Conservation (phyloP, 352 stramenopile species). For the Globisporangium echinulatum region DNA sequence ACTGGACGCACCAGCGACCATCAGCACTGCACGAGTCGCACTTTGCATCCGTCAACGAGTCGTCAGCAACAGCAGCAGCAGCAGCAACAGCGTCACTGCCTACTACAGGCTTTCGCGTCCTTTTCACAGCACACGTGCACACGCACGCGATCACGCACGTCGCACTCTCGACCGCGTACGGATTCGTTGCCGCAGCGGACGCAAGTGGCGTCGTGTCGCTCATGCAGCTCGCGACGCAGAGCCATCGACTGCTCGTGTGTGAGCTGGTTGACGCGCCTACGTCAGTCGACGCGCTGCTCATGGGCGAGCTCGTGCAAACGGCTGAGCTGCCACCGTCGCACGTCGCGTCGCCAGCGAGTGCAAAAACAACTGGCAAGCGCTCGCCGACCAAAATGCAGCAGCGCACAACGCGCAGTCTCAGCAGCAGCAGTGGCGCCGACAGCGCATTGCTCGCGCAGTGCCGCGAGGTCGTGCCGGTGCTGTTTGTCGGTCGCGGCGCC, state of each 20-base stretch:
- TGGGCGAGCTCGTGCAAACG: slow-evolving; percentile 60
- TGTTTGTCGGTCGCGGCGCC: slow-evolving; percentile 65
- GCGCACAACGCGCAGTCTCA: slow-evolving; percentile 1
- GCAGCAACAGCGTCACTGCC: slow-evolving; percentile 3
- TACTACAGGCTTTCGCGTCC: slow-evolving; percentile 27
- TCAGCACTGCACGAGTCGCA: slow-evolving; percentile 9
- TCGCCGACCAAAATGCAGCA: slow-evolving; percentile 4
- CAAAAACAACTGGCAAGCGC: neutral
- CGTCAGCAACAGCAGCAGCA: neutral
- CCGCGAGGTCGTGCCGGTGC: slow-evolving; percentile 45
- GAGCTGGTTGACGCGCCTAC: slow-evolving; percentile 20
- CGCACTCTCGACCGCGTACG: slow-evolving; percentile 37
- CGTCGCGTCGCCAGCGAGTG: neutral
- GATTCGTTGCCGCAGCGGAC: slow-evolving; percentile 50
- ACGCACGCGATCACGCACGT: slow-evolving; percentile 46
- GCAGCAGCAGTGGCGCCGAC: slow-evolving; percentile 6
- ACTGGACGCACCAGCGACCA: slow-evolving; percentile 5
- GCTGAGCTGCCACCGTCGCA: slow-evolving; percentile 30
- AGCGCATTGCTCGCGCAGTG: slow-evolving; percentile 24
- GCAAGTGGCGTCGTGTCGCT: slow-evolving; percentile 51
- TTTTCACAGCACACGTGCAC: slow-evolving; percentile 57
- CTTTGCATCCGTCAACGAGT: neutral
- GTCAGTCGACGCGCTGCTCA: slow-evolving; percentile 45
- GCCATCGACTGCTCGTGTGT: slow-evolving; percentile 54
- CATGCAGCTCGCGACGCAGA: slow-evolving; percentile 38